Base-by-base conservation (phyloP, 306 rosid species). In the Begonia fuchsioides region DNA sequence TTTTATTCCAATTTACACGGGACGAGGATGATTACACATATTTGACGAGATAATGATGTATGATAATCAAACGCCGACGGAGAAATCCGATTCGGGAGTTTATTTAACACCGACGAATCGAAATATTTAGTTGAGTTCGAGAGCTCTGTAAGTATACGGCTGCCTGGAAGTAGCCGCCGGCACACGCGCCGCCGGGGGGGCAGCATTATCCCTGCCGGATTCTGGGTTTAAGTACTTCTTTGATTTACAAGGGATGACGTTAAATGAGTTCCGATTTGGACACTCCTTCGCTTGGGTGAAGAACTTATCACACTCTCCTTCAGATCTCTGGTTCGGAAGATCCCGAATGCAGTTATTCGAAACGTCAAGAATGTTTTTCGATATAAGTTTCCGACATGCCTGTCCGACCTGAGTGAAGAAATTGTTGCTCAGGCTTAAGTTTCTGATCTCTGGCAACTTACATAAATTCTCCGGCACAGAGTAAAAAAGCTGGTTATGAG, bases 381-480 rank as follows among this genome's bases (percentile, higher is more conserved):
- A 12, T 0, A 84, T 72, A 59, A 90, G 44, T 16, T 58, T 79
- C 67, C 61, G 3, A 38, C 97, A 90, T 3, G 39, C 45, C 0
- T 87, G 80, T 1, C 95, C 97, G 12, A 83, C 59, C 50, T 64
- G 47, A 0, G 73, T 79, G 64, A 90, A 59, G 17, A 65, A 84
- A 66, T 90, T 90, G 15, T 49, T 12, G 3, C 67, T 32, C 32
- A 90, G 44, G 0, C 80, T 17, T 4, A 84, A 39, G 4, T 55
- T 71, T 1, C 45, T 50, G 5, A 90, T 51, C 2, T 46, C 50
- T 1, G 77, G 58, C 10, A 90, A 56, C 50, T 13, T 15, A 38
- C 97, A 90, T 6, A 90, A 61, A 13, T 17, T 18, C 44, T 90
- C 95, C 1, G 94, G 97, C 5, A 90, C 74, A 0, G 47, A 1